These are phyloP conservation scores for Calcarisporium arbuscula DNA, from an alignment of 2,329 filamentous ascomycete genomes.

Conservation along the genomic window DNA sequence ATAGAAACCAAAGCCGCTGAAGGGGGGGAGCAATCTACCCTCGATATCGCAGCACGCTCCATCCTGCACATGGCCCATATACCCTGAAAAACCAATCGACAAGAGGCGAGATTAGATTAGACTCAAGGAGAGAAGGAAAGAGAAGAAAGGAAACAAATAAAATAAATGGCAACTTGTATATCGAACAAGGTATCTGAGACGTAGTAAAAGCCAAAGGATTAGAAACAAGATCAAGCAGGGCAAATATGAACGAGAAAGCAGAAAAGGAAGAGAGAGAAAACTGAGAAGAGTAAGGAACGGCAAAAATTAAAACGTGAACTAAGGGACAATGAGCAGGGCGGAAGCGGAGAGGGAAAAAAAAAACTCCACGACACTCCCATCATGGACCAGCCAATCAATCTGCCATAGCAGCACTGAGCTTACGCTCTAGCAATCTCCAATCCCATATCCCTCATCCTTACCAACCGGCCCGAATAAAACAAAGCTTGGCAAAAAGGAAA, in stretches of 20 bases:
- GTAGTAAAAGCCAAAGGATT: slow-evolving; percentile 18
- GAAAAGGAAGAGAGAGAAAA: slow-evolving; percentile 16
- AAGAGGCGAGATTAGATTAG: too few species aligned
- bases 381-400: slow-evolving; percentile 46
- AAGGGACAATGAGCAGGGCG: too few species aligned
- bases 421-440: slow-evolving; percentile 26
- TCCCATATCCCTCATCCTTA: slow-evolving; percentile 24
- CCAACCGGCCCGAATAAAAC: too few species aligned
- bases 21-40: background rate
- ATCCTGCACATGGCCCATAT: too few species aligned
- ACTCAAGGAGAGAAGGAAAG: slow-evolving; percentile 5
- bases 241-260: slow-evolving; percentile 16
- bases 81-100: too few species aligned
- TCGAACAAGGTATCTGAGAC: slow-evolving; percentile 56
- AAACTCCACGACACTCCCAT: slow-evolving; percentile 35
- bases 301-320: too few species aligned
- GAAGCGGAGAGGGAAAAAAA: too few species aligned
- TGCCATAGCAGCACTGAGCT: slow-evolving; percentile 39
- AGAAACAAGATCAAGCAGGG: slow-evolving; percentile 14
- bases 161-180: slow-evolving; percentile 37
- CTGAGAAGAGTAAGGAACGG: slow-evolving; percentile 15
- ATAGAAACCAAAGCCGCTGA: slow-evolving; percentile 9
- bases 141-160: slow-evolving; percentile 15
- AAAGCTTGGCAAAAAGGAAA: too few species aligned
- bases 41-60: too few species aligned